A percentile compares a stretch with the other conserved stretches of the same genome.
Conservation (phyloP, 257 asterid species). For the Cynanchum wilfordii region DNA sequence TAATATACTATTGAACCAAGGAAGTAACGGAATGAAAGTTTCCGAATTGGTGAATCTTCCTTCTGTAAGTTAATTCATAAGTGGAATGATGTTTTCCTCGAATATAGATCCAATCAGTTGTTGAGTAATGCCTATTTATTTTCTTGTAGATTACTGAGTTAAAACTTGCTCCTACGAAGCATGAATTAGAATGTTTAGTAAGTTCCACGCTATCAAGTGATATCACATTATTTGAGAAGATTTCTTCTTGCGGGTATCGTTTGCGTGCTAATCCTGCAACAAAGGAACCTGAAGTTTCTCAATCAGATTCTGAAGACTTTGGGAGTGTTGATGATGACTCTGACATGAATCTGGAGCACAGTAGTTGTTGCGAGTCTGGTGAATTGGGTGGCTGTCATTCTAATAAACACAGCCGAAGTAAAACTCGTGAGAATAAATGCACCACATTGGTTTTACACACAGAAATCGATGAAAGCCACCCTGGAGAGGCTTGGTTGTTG, state of each 20-base stretch:
- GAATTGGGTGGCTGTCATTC: conserved; percentile 41
- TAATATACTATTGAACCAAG: conserved; percentile 55
- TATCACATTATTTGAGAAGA: conserved; percentile 86
- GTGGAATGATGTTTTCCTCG: neutral
- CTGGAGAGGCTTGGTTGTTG: conserved; percentile 89
- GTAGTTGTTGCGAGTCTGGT: conserved; percentile 51
- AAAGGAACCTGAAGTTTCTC: conserved; percentile 47
- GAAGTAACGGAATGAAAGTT: conserved; percentile 71
- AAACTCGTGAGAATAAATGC: conserved; percentile 22
- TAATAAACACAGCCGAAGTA: conserved; percentile 26
- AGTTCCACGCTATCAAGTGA: conserved; percentile 75
- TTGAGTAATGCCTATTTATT: conserved; percentile 16
- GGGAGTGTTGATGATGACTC: conserved; percentile 70
- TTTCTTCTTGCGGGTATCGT: conserved; percentile 78
- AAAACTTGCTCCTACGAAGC: conserved; percentile 46
- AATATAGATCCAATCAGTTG: conserved; percentile 11
- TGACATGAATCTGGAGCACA: conserved; percentile 49
- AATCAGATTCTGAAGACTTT: conserved; percentile 62
- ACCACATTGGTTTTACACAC: conserved; percentile 23
- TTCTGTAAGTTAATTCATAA: conserved; percentile 53
- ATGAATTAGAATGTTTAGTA: conserved; percentile 56
- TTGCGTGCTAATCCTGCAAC: conserved; percentile 59
- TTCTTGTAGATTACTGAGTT: conserved; percentile 64
- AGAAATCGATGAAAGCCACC: conserved; percentile 96
- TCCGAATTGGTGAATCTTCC: conserved; percentile 69